Evolutionary conservation across 257 asterid species (phyloP).

Genomic region (Mitragyna speciosa): DNA sequence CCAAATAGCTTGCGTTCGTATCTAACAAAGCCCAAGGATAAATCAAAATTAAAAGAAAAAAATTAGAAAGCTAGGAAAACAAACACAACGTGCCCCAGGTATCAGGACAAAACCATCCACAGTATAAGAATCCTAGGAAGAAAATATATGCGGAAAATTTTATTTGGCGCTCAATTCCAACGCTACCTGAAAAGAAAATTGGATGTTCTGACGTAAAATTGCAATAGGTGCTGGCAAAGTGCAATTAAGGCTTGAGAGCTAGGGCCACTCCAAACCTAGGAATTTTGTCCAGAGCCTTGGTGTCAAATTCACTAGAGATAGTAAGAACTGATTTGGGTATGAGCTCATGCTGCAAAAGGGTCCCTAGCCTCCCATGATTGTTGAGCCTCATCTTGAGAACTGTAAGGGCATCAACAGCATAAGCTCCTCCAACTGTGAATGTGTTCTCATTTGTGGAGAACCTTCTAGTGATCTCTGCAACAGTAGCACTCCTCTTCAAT

Average conservation of each 20-base stretch:
- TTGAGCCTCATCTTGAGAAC: constrained; percentile 66
- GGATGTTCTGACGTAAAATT: constrained; percentile 10
- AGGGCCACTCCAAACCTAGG: constrained; percentile 70
- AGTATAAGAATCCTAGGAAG: constrained; percentile 21
- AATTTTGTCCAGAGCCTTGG: constrained; percentile 77
- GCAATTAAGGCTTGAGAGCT: constrained; percentile 58
- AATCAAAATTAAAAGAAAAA: not conserved
- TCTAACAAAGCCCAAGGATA: constrained; percentile 9
- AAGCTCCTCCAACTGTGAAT: constrained; percentile 73
- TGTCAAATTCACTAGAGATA: constrained; percentile 70
- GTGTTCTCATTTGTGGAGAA: constrained; percentile 80
- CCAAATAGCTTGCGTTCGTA: not conserved
- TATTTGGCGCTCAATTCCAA: constrained; percentile 34
- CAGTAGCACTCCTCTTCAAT: constrained; percentile 54
- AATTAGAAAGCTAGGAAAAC: constrained; percentile 3
- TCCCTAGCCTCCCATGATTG: constrained; percentile 66
- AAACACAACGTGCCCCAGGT: constrained; percentile 16
- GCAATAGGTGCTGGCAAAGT: constrained; percentile 5
- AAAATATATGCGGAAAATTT: constrained; percentile 33
- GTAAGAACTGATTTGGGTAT: constrained; percentile 63
- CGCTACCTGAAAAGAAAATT: constrained; percentile 29
- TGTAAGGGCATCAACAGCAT: constrained; percentile 63
- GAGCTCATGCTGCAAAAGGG: constrained; percentile 71
- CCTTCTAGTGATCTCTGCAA: constrained; percentile 63
- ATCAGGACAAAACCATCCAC: constrained; percentile 23